Base-by-base conservation (phyloP, 2,329 filamentous ascomycete species). In the Bisporella sp. region DNA sequence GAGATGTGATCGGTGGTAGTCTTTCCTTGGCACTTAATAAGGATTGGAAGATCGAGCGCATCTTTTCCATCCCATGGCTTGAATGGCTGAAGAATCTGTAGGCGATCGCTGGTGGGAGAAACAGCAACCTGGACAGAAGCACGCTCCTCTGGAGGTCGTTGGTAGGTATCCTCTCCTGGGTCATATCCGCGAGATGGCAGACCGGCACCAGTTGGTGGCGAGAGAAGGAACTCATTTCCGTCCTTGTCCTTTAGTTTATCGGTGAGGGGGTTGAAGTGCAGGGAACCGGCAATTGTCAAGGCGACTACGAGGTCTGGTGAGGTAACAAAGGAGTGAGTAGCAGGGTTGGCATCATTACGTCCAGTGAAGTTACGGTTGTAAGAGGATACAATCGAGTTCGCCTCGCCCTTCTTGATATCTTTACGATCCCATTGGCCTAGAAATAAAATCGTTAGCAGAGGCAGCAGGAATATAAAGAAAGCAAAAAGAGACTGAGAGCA, bases 281-380 rank as follows among this genome's bases (percentile, higher is more conserved):
- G 80, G 51, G 81, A 81, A 60, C 90, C 90, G 50, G 89, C 89
- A 65, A 95, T 81, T 54, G 85, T 84, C 76, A 96, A 74, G 59
- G 90, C 90, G 48, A 95, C 88, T 41, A 95, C 89, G 55, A 96
- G 76, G 68, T 96, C 90, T 50, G 90, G 90, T 5, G 89, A 95
- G 57, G 90, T 85, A 60, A 95, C 90, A 71, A 96, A 96, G 52
- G 89, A 89, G 77, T 95, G 90, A 47, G 90, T 96, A 49, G 89
- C 89, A 40, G 90, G 90, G 79, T 96, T 97, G 60, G 88, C 90
- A 62, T 96, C 91, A 71, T 97, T 97, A 69, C 93, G 89, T 60
- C 92, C 92, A 55, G 92, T 97, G 78, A 99, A 97, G 84, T 99
- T 97, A 73, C 93, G 90, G 86, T 99, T 99, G 85, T 96, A 99